phyloP scores from a whole-genome alignment of 1,284 basidiomycete genomes.

The Boletus calvinii region DNA sequence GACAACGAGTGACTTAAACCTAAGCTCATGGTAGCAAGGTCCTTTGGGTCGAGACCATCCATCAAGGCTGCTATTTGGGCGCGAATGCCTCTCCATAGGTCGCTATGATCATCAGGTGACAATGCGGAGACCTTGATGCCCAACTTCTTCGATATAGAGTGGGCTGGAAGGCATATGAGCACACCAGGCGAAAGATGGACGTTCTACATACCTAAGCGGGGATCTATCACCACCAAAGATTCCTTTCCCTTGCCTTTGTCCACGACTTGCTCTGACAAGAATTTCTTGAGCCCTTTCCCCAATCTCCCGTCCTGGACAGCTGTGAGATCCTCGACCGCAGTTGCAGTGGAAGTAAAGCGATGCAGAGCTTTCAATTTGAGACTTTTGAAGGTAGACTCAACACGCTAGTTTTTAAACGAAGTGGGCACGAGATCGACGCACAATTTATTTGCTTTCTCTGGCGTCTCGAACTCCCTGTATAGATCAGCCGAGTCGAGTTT shows the following conservation, averaged over 20 bases:
- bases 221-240: constrained; percentile 85
- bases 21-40: constrained; percentile 95
- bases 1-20: constrained; percentile 97
- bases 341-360: constrained; percentile 94
- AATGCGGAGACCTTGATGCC: constrained; percentile 78
- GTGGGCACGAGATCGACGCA: constrained; percentile 43
- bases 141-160: constrained; percentile 91
- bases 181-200: background rate
- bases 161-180: constrained; percentile 45
- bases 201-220: constrained; percentile 75
- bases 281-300: constrained; percentile 91
- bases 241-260: constrained; percentile 90
- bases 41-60: constrained; percentile 91
- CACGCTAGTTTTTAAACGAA: constrained; percentile 4
- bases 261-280: constrained; percentile 85
- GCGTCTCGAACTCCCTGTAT: constrained; percentile 90
- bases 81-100: constrained; percentile 96
- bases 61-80: constrained; percentile 85
- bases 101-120: constrained; percentile 48
- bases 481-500: constrained; percentile 87
- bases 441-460: constrained; percentile 91
- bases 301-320: constrained; percentile 92
- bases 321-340: constrained; percentile 98
- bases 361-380: constrained; percentile 95
- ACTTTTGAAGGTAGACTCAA: constrained; percentile 42